Percentiles rank a stretch among this genome's conserved stretches.
Evolutionary conservation across 805 yeast species (phyloP).

Genomic region (Sugiyamaella lignohabitans): DNA sequence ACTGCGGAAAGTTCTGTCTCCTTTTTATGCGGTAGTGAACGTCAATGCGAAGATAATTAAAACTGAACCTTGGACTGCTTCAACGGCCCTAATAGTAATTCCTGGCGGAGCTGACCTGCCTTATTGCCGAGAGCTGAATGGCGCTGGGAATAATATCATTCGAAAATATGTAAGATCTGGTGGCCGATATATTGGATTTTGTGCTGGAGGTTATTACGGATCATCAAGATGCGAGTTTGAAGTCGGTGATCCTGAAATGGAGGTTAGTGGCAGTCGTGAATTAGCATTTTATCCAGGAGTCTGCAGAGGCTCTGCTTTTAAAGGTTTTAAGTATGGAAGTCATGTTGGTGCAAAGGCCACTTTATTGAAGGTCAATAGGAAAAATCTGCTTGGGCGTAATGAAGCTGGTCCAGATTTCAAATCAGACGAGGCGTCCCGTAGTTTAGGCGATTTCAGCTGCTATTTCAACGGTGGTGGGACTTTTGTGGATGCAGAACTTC

Average conservation of each 20-base stretch:
- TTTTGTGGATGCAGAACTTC: conserved; percentile 67
- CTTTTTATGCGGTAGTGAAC: conserved; percentile 78
- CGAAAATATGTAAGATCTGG: conserved; percentile 64
- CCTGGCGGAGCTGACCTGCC: conserved; percentile 99
- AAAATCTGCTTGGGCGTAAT: neutral
- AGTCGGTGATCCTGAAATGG: conserved; percentile 60
- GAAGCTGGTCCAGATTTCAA: conserved; percentile 10
- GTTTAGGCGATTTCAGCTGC: conserved; percentile 18
- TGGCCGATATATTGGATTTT: conserved; percentile 79
- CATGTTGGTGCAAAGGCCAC: conserved; percentile 71
- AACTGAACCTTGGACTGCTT: conserved; percentile 82
- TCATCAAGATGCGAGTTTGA: conserved; percentile 76
- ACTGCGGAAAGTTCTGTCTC: conserved; percentile 67
- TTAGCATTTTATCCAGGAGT: conserved; percentile 75
- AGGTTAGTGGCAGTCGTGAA: conserved; percentile 82
- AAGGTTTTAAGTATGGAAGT: conserved; percentile 73
- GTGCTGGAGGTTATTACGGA: conserved; percentile 94
- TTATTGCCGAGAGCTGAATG: conserved; percentile 64
- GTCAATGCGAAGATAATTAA: conserved; percentile 56
- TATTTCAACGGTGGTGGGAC: conserved; percentile 90
- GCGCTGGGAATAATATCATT: conserved; percentile 57
- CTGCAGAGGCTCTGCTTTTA: conserved; percentile 72
- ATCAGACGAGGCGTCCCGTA: neutral
- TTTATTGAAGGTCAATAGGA: conserved; percentile 35
- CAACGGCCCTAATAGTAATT: conserved; percentile 70